Percentiles rank a stretch among this genome's conserved stretches.
Evolutionary conservation across 2,329 filamentous ascomycete genomes (phyloP).

Genomic region (Colletotrichum sp.): DNA sequence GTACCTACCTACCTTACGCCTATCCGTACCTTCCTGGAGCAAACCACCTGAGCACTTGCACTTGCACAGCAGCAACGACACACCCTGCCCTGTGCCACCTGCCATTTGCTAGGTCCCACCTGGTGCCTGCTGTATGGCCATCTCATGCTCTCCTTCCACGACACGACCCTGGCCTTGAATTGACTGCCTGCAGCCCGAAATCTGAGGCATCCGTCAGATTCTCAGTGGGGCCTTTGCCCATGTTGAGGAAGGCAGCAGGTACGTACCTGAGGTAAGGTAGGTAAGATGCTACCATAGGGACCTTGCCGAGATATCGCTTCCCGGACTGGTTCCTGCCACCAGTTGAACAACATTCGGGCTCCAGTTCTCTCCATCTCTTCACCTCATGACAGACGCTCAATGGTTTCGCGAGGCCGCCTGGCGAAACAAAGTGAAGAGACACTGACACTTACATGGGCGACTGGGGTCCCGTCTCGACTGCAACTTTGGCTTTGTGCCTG

Average conservation of each 20-base stretch:
- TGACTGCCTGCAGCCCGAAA: not conserved
- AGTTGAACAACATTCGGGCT: not conserved
- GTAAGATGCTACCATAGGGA: not conserved
- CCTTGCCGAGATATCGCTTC: not conserved
- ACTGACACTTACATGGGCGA: not conserved
- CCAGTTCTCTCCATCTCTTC: not conserved
- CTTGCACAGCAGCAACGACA: not conserved
- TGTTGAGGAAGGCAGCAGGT: not conserved
- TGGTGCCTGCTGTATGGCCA: not conserved
- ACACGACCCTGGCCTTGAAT: not conserved
- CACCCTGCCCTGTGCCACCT: not conserved
- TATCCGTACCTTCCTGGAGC: not conserved
- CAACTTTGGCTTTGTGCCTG: not conserved
- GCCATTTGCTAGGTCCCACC: not conserved
- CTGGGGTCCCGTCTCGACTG: not conserved
- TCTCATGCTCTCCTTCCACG: not conserved
- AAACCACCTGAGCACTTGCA: not conserved
- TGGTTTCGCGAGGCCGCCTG: not conserved
- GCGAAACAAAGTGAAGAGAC: not conserved
- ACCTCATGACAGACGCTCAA: not conserved
- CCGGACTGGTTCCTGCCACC: not conserved
- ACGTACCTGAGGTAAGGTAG: not conserved
- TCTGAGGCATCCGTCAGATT: not conserved
- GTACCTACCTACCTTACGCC: not conserved
- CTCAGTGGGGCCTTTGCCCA: not conserved